phyloP scores from a whole-genome alignment of 805 yeast genomes.

The Ogataea populi-albae region DNA sequence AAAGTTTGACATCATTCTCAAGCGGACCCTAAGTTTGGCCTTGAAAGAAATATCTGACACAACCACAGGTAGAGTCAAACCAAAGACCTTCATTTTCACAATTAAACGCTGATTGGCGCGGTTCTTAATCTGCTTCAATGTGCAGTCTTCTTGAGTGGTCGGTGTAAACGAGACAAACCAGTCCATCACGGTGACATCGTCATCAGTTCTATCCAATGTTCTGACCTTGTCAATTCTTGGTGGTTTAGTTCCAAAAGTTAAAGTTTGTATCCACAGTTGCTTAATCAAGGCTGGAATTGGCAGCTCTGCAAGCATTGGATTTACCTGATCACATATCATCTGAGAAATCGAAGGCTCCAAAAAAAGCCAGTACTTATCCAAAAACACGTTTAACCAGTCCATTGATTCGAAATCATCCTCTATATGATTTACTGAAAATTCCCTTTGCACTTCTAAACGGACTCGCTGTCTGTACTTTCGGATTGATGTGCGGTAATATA shows the following conservation, averaged over 20 bases:
- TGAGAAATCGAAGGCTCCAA: conserved; percentile 88
- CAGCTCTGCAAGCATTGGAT: conserved; percentile 74
- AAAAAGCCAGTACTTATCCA: conserved; percentile 89
- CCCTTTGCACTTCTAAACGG: conserved; percentile 82
- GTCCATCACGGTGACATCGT: conserved; percentile 95
- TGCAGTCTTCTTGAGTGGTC: conserved; percentile 80
- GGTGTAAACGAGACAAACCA: conserved; percentile 94
- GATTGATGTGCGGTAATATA: conserved; percentile 79
- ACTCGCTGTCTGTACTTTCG: conserved; percentile 72
- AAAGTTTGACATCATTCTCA: conserved; percentile 85
- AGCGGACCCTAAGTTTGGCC: conserved; percentile 71
- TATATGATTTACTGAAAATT: conserved; percentile 72
- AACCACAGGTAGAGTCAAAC: conserved; percentile 73
- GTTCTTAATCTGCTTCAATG: conserved; percentile 79
- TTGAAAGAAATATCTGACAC: conserved; percentile 78
- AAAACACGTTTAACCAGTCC: conserved; percentile 91
- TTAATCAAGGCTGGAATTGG: conserved; percentile 82
- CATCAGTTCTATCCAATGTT: conserved; percentile 84
- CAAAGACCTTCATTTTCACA: conserved; percentile 78
- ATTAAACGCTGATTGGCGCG: conserved; percentile 79
- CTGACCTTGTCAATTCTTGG: conserved; percentile 90
- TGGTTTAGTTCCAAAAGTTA: conserved; percentile 94
- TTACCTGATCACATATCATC: conserved; percentile 80
- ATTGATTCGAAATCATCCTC: conserved; percentile 89
- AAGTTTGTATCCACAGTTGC: conserved; percentile 78